Evolutionary conservation across 2,329 filamentous ascomycete genomes (phyloP), one percentile per base, ranked within the genome.

Genomic region (Venturia asperata): DNA sequence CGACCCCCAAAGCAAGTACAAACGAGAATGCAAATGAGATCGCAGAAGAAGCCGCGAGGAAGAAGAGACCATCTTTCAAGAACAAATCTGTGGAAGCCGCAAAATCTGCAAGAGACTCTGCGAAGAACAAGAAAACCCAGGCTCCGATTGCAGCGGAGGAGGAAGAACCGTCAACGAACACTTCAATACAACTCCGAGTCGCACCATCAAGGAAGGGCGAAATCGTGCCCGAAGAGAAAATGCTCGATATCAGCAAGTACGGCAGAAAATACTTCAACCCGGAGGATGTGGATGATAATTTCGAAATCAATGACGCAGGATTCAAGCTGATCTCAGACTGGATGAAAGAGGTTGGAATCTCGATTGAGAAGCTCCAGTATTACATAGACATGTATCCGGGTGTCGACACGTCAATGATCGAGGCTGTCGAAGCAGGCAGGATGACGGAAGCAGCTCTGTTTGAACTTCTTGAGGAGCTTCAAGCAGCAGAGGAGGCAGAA

Each of bases 371-470:
- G 42, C 42, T 63, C 15, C 11, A 15, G 15, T 63, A 63, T 27
- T 63, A 49, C 62, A 34, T 55, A 24, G 62, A 63, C 7, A 47
- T 24, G 24, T 63, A 63, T 39, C 62, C 62, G 19, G 62, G 62
- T 24, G 52, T 63, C 15, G 62, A 63, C 42, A 24, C 62, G 17
- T n/a, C 17, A 19, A 27, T 63, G 37, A 63, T 63, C 30, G 45
- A 42, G 24, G 47, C 42, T 55, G 62, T 63, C 24, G 27, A 63
- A 30, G 13, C 39, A 43, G 62, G 62, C 27, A 17, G 34, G 27
- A 17, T 63, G 30, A 27, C 62, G 5, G 62, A 63, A 41, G 21
- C 21, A n/a, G 62, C 39, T 41, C 9, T 63, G 30, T 27, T 55
- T 19, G 62, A 63, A 19, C 15, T 45, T 30, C 39, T 55, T 27